Percentiles rank a stretch among this genome's conserved stretches.
Evolutionary conservation across 805 yeast genomes (phyloP).

Genomic region (Myxozyma lipomycoides): DNA sequence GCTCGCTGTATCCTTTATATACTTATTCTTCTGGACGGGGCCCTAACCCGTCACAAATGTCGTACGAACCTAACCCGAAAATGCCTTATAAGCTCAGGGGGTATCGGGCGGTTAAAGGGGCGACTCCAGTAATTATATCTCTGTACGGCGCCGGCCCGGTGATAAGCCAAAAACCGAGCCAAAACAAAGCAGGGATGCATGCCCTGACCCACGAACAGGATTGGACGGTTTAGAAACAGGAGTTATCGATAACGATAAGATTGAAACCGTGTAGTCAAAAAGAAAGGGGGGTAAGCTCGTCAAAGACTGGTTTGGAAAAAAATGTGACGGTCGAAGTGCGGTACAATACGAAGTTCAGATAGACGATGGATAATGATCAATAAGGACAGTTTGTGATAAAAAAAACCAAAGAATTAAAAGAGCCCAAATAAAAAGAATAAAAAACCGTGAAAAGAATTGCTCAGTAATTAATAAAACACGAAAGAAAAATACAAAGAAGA

Average conservation of each 20-base stretch:
- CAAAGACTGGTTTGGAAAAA: neutral
- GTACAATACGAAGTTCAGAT: neutral
- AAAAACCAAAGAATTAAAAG: no score
- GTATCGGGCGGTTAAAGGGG: no score
- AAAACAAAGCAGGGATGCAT: neutral
- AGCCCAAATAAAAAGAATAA: neutral
- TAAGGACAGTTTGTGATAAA: neutral
- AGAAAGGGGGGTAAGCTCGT: neutral
- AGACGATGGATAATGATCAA: neutral
- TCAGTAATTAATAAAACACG: neutral
- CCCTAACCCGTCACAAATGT: no score
- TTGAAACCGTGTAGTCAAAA: no score
- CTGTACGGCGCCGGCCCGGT: no score
- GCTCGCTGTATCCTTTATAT: no score
- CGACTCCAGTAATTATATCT: no score
- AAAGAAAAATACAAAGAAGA: neutral
- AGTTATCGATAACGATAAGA: neutral
- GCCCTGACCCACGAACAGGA: neutral
- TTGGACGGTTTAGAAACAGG: no score
- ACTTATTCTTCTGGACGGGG: no score
- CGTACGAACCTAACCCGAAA: no score
- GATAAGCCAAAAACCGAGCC: neutral
- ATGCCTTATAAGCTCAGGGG: no score
- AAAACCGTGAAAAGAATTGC: neutral
- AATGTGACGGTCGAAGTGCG: no score